phyloP scores from a whole-genome alignment of 2,329 filamentous ascomycete species.

The Mycosphaerella sp. region DNA sequence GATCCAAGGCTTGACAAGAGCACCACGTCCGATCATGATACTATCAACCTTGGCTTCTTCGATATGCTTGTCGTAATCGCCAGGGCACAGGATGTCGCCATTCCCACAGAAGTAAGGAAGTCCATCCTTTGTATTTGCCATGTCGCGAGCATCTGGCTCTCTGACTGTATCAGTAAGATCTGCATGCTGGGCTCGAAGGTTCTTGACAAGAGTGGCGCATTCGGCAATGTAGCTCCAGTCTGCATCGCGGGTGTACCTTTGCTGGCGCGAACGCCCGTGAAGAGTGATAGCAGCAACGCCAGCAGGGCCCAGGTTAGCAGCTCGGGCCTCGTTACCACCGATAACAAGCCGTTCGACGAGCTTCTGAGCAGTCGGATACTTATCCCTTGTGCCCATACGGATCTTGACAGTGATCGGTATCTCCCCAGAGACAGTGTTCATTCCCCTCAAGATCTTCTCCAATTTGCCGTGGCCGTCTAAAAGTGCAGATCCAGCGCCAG shows the following conservation, averaged over 20 bases:
- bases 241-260: slow-evolving; percentile 86
- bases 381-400: slow-evolving; percentile 79
- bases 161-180: slow-evolving; percentile 65
- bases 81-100: slow-evolving; percentile 90
- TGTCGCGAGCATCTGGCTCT: slow-evolving; percentile 69
- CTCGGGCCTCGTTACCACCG: slow-evolving; percentile 65
- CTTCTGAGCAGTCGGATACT: slow-evolving; percentile 70
- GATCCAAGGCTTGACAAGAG: slow-evolving; percentile 95
- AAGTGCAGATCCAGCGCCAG: slow-evolving; percentile 82
- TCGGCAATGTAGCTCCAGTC: slow-evolving; percentile 94
- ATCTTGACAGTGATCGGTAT: slow-evolving; percentile 94
- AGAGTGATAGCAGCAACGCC: slow-evolving; percentile 94
- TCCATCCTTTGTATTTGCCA: slow-evolving; percentile 53
- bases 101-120: slow-evolving; percentile 80
- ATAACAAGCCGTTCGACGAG: slow-evolving; percentile 77
- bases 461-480: slow-evolving; percentile 84
- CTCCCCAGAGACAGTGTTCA: slow-evolving; percentile 88
- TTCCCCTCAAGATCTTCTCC: slow-evolving; percentile 90
- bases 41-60: slow-evolving; percentile 74
- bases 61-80: slow-evolving; percentile 76
- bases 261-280: slow-evolving; percentile 87
- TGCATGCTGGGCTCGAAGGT: slow-evolving; percentile 65
- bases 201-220: slow-evolving; percentile 76
- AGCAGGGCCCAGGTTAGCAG: slow-evolving; percentile 61
- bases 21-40: slow-evolving; percentile 96